These are phyloP conservation scores for Calocera cornea DNA, from an alignment of 768 basidiomycete species.

Conservation along the genomic window DNA sequence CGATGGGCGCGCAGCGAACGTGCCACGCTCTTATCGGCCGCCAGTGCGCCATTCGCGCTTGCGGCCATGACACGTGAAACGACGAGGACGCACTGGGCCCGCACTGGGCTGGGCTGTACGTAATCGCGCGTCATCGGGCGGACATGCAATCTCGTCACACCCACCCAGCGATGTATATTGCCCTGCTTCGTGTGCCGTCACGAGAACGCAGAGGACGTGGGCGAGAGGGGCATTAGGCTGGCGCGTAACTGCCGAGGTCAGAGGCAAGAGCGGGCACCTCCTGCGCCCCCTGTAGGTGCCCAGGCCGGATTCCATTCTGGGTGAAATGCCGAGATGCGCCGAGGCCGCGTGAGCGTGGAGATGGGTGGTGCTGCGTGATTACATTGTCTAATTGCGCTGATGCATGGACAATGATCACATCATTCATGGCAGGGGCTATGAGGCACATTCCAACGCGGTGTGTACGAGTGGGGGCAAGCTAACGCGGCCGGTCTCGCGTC, in stretches of 20 bases:
- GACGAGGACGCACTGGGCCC: not conserved
- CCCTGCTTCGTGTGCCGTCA: not conserved
- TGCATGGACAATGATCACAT: not conserved
- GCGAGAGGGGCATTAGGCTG: not conserved
- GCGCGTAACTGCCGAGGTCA: not conserved
- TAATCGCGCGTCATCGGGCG: not conserved
- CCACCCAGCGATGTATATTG: not conserved
- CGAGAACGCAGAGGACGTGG: not conserved
- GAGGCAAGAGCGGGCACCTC: not conserved
- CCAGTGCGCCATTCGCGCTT: not conserved
- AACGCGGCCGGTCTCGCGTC: not conserved
- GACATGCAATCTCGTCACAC: not conserved
- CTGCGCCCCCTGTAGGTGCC: not conserved
- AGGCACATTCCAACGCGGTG: not conserved
- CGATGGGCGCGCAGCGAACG: not conserved
- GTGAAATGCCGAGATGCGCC: not conserved
- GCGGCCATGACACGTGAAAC: constrained; percentile 1
- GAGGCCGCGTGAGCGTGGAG: not conserved
- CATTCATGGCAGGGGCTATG: not conserved
- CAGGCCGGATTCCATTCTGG: not conserved
- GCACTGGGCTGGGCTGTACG: not conserved
- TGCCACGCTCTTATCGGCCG: not conserved
- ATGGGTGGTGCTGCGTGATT: not conserved
- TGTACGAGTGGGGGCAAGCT: not conserved
- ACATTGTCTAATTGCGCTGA: not conserved